phyloP scores from a whole-genome alignment of 257 asterid species.

The Forsythia suspensa region DNA sequence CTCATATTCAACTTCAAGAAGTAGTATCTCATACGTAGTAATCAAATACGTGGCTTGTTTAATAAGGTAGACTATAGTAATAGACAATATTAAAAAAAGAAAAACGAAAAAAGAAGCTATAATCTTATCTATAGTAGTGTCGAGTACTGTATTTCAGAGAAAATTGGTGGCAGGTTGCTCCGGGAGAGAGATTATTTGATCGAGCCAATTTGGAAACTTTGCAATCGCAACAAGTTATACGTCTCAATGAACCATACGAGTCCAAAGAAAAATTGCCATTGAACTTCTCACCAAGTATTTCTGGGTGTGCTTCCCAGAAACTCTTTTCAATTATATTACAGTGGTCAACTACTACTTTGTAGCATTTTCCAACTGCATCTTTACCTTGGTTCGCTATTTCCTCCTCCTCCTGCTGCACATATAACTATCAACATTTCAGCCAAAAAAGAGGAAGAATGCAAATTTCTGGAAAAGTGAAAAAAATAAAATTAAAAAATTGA shows the following conservation, averaged over 20 bases:
- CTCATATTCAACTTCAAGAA: too few species aligned
- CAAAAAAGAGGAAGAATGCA: neutral
- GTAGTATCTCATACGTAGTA: too few species aligned
- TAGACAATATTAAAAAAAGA: neutral
- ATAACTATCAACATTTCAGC: neutral
- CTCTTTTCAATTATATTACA: conserved; percentile 61
- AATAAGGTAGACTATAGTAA: neutral
- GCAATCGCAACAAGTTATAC: neutral
- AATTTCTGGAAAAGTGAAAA: neutral
- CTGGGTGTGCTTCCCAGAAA: conserved; percentile 71
- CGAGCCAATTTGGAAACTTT: neutral
- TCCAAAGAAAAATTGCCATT: conserved; percentile 3
- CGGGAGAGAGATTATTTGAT: neutral
- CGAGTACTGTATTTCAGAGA: neutral
- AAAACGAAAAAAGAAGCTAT: neutral
- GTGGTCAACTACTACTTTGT: conserved; percentile 50
- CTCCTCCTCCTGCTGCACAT: conserved; percentile 40
- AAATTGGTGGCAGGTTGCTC: neutral
- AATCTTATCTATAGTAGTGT: neutral
- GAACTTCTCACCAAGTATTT: conserved; percentile 51
- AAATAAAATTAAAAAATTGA: neutral
- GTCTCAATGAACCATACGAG: neutral
- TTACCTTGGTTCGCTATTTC: conserved; percentile 25
- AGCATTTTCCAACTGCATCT: conserved; percentile 38
- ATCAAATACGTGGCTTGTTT: neutral